Conservation (phyloP, 768 basidiomycete species). For the Mycena alexandri region DNA sequence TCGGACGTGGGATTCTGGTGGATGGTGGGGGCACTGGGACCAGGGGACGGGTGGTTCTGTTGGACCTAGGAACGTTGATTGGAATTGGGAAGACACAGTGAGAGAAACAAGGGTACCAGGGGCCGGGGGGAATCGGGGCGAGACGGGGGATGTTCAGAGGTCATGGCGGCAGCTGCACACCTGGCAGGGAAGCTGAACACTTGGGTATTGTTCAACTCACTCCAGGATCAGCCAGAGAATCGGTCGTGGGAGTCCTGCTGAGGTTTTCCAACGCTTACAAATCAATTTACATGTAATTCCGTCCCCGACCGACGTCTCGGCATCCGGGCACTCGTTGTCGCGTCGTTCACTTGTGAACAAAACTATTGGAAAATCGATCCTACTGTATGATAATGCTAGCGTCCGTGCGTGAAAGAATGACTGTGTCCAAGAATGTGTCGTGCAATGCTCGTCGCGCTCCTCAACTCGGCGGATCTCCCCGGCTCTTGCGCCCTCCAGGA, state of each 20-base stretch:
- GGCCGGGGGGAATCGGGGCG: constrained; percentile 14
- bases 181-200: constrained; percentile 12
- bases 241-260: too few relatives aligned
- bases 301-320: too few relatives aligned
- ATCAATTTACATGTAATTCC: too few relatives aligned
- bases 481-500: constrained; percentile 59
- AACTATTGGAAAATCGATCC: constrained; percentile 20
- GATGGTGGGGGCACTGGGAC: constrained; percentile 2
- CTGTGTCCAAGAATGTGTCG: constrained; percentile 33
- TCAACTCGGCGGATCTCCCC: constrained; percentile 54
- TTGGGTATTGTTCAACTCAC: not conserved
- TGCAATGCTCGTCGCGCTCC: not conserved
- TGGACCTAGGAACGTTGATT: constrained; percentile 21
- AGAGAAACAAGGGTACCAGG: constrained; percentile 18
- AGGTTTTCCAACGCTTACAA: too few relatives aligned
- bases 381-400: constrained; percentile 31
- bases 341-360: constrained; percentile 16
- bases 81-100: not conserved
- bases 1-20: constrained; percentile 18
- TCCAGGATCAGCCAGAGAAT: too few relatives aligned
- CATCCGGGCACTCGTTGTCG: too few relatives aligned
- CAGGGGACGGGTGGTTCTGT: constrained; percentile 20
- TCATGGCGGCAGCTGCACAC: not conserved
- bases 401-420: constrained; percentile 30
- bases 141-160: not conserved